These are phyloP conservation scores for Trichoderma sp. DNA, from an alignment of 2,329 filamentous ascomycete genomes.

Conservation along the genomic window DNA sequence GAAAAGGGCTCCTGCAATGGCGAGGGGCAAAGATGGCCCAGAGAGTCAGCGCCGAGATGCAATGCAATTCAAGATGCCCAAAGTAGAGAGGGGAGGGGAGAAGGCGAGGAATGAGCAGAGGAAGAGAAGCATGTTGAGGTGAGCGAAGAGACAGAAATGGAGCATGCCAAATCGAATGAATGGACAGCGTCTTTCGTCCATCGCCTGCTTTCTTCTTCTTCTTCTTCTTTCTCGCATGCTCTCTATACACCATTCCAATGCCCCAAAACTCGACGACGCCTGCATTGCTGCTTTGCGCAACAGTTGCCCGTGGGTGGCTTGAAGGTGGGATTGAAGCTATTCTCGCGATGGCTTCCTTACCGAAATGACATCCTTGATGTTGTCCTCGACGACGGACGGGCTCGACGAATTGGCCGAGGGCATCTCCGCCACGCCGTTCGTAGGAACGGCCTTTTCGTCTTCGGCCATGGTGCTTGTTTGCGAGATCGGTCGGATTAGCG, in stretches of 20 bases:
- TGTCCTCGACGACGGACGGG: slow-evolving; percentile 24
- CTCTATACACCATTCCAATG: neutral
- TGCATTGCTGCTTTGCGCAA: neutral
- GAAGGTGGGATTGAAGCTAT: neutral
- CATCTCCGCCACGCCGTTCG: slow-evolving; percentile 21
- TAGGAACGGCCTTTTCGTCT: slow-evolving; percentile 23
- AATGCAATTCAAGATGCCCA: neutral
- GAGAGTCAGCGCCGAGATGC: slow-evolving; percentile 19
- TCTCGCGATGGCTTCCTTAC: slow-evolving; percentile 8
- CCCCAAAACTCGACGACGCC: neutral
- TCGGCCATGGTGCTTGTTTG: slow-evolving; percentile 16
- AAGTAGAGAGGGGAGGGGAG: no score
- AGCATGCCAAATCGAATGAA: neutral
- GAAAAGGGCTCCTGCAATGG: slow-evolving; percentile 39
- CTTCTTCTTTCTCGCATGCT: neutral
- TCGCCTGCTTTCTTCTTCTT: neutral
- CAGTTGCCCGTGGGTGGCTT: neutral
- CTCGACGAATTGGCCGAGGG: slow-evolving; percentile 24
- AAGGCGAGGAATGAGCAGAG: neutral
- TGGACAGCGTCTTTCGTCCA: neutral
- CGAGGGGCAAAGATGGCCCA: neutral
- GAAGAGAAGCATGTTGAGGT: neutral
- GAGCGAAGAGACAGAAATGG: neutral
- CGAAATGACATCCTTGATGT: slow-evolving; percentile 22
- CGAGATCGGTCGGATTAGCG: neutral